Base-by-base conservation (phyloP, 202 grass and related monocot genomes). In the Alloteropsis angusta region DNA sequence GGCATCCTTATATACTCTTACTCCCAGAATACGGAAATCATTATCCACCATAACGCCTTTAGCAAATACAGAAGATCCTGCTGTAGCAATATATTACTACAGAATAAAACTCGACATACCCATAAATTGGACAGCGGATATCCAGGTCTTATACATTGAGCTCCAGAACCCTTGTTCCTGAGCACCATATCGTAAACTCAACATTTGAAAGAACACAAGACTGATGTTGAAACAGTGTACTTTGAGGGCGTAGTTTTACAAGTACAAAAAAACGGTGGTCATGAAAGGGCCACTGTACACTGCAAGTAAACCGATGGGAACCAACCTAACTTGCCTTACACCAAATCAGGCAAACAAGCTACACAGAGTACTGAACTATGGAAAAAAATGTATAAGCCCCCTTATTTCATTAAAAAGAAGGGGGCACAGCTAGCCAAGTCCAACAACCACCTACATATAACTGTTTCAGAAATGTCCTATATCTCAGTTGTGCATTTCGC, bases 331-430 rank as follows among this genome's bases (percentile, higher is more conserved):
- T 32, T 61, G 14, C 25, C 7, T 41, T 28, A 23, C 13, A 12
- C 22, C 42, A 17, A 16, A 14, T 58, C 25, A 66, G 48, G 38
- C 46, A 58, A 35, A 66, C 42, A 41, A 77, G 19, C 78, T 16
- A 75, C 41, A 18, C 13, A 58, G 58, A 11, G 46, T 50, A 57
- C 49, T 36, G 26, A 53, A 32, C 48, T 14, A 79, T 1, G 13
- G 9, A 8, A 30, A 85, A 68, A 48, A 38, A 47, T 26, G 8
- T 73, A 36, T 60, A 77, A 59, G 52, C 59, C 19, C 78, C 56
- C 56, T 57, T 74, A 83, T 78, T 83, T n/a, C 23, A 65, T 43
- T 36, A 43, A 72, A 72, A 47, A 12, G 6, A 69, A 48, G 71
- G 58, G 68, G 34, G 35, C 62, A 35, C 50, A 34, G 47, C 28